Conservation (phyloP, 495 filamentous ascomycete species). For the Coniosporium apollinis region DNA sequence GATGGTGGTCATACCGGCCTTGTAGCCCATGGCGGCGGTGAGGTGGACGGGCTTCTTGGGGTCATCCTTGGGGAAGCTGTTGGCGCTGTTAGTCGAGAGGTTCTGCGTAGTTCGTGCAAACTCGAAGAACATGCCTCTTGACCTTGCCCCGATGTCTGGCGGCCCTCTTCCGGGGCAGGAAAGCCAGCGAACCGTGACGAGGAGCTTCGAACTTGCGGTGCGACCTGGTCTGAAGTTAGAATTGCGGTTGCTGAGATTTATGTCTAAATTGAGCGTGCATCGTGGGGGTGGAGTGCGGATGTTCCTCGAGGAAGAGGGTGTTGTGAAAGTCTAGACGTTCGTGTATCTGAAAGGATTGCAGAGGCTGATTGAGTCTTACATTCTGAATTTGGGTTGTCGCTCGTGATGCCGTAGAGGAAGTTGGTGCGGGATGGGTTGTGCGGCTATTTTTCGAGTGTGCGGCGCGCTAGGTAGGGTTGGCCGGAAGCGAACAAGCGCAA, state of each 20-base stretch:
- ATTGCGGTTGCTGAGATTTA: background rate
- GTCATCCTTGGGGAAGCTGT: conserved; percentile 99
- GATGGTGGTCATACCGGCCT: conserved; percentile 99
- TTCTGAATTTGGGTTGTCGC: no score
- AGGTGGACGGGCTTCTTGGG: conserved; percentile 98
- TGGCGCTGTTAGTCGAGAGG: conserved; percentile 4
- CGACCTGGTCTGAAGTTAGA: conserved; percentile 10
- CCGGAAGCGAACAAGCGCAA: no score
- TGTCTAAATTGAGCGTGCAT: no score
- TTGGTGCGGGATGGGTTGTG: no score
- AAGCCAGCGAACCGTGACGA: conserved; percentile 95
- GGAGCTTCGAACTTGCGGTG: conserved; percentile 51
- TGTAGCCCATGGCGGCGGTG: conserved; percentile 98
- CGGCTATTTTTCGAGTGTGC: no score
- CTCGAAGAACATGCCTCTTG: conserved; percentile 55
- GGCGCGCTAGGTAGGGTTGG: no score
- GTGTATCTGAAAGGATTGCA: no score
- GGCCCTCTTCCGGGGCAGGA: conserved; percentile 92
- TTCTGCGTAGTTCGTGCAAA: conserved; percentile 1
- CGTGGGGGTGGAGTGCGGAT: no score
- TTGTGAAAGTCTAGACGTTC: no score
- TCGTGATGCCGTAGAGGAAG: no score
- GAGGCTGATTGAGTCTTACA: no score
- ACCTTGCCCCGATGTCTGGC: conserved; percentile 94
- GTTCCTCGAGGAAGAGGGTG: no score